A percentile compares a stretch with the other conserved stretches of the same genome.
Conservation (phyloP, 2,329 filamentous ascomycete genomes). For the Phialocephala subalpina region DNA sequence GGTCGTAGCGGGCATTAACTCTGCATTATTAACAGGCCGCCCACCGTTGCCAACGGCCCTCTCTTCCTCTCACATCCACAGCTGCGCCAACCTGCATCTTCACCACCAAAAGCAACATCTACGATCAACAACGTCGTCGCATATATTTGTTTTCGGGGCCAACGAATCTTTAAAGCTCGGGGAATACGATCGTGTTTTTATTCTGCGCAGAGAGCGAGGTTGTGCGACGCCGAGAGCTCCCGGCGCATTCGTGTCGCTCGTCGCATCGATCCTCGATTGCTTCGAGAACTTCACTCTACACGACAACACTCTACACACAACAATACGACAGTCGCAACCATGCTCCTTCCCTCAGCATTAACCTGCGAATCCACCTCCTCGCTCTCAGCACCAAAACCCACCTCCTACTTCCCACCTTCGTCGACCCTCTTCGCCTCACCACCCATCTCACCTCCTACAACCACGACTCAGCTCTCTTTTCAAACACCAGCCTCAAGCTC, state of each 20-base stretch:
- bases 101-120: slow-evolving; percentile 17
- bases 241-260: slow-evolving; percentile 34
- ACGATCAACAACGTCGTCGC: slow-evolving; percentile 28
- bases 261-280: slow-evolving; percentile 25
- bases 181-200: slow-evolving; percentile 6
- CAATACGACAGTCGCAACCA: slow-evolving; percentile 43
- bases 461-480: slow-evolving; percentile 53
- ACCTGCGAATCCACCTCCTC: slow-evolving; percentile 55
- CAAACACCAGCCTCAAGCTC: slow-evolving; percentile 54
- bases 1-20: slow-evolving; percentile 13
- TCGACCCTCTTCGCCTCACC: slow-evolving; percentile 61
- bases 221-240: slow-evolving; percentile 28
- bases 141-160: slow-evolving; percentile 11
- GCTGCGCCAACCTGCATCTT: slow-evolving; percentile 24
- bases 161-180: slow-evolving; percentile 24
- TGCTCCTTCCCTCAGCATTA: slow-evolving; percentile 67
- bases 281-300: slow-evolving; percentile 9
- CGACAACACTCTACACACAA: slow-evolving; percentile 13
- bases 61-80: slow-evolving; percentile 17
- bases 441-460: slow-evolving; percentile 57
- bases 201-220: slow-evolving; percentile 14
- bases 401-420: slow-evolving; percentile 43
- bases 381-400: slow-evolving; percentile 50
- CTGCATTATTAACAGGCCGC: slow-evolving; percentile 29
- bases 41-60: slow-evolving; percentile 23